These are phyloP conservation scores for Parafenestella ontariensis DNA, from an alignment of 2,329 filamentous ascomycete genomes.

Conservation along the genomic window DNA sequence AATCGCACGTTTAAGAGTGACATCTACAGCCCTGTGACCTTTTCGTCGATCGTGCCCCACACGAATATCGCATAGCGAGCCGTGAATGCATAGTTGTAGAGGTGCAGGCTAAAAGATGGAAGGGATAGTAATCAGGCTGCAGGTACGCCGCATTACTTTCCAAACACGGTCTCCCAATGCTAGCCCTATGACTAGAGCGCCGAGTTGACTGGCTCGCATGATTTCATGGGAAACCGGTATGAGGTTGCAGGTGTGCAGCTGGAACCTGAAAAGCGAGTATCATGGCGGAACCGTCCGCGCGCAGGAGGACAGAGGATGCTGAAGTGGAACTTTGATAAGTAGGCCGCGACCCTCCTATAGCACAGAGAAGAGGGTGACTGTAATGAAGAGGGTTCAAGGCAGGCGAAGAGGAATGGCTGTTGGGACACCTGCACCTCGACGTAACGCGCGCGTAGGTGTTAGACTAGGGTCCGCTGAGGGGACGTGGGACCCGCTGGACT, in stretches of 20 bases:
- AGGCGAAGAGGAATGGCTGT: too few relatives aligned
- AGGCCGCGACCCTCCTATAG: too few relatives aligned
- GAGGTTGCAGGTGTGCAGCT: too few relatives aligned
- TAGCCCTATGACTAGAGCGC: background rate
- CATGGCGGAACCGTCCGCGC: too few relatives aligned
- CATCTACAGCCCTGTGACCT: background rate
- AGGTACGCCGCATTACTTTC: background rate
- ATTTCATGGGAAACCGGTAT: background rate
- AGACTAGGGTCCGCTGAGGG: conserved; percentile 1
- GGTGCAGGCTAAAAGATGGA: background rate
- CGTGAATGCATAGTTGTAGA: background rate
- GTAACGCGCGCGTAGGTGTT: conserved; percentile 7
- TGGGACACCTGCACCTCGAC: conserved; percentile 1
- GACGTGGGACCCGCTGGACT: background rate
- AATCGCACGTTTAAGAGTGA: background rate
- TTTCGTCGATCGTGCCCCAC: background rate
- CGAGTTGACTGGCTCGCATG: background rate
- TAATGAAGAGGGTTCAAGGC: background rate
- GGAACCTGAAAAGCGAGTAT: too few relatives aligned
- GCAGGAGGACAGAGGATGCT: too few relatives aligned
- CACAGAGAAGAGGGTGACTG: too few relatives aligned
- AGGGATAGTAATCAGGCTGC: background rate
- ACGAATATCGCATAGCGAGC: background rate
- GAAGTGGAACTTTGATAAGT: too few relatives aligned
- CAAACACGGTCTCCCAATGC: background rate